Base-by-base conservation (phyloP, 805 yeast species). In the Lipomyces spencermartinsiae region DNA sequence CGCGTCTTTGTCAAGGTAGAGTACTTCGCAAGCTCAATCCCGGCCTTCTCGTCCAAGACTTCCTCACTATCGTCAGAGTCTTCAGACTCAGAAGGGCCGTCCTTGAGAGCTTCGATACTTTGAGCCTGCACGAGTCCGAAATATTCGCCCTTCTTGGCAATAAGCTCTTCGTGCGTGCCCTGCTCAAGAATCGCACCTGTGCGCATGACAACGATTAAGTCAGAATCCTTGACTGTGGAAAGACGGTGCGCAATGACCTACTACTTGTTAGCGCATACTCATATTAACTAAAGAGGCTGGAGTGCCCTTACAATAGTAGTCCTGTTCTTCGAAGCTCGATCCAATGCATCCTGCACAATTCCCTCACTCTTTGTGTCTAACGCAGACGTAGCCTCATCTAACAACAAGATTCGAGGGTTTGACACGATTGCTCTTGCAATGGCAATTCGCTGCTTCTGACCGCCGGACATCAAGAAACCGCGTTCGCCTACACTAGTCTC, bases 171-270 rank as follows among this genome's bases (percentile, higher is more conserved):
- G 71, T 82, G 84, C 10, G 76, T 76, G 5, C 86, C 86, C 66
- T 78, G 80, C 74, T 83, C 86, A n/a, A 81, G 83, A 68, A 86
- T 86, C 65, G 80, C 84, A 4, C 88, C 86, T 64, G 80, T 79
- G 19, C 77, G 72, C 76, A 86, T 79, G 19, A 86, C 89, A 39
- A 86, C 83, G 33, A 87, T 82, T 66, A 85, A 76, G 66, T 85
- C 85, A 64, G 89, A 87, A 71, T 86, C 86, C 72, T 87, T 86
- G 68, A 93, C 93, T 0, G 98, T 93, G 10, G 95, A 88, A 63
- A 93, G 83, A 74, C 98, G 83, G 77, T 93, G 98, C 0, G 97
- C 97, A 73, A 93, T 92, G 59, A 93, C 79, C 80, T 85, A 83
- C 51, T 19, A n/a, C n/a, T 25, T 31, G 58, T 62, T 54, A 66